Evolutionary conservation across 768 basidiomycete species (phyloP).

Genomic region (Suillus fuscotomentosus): DNA sequence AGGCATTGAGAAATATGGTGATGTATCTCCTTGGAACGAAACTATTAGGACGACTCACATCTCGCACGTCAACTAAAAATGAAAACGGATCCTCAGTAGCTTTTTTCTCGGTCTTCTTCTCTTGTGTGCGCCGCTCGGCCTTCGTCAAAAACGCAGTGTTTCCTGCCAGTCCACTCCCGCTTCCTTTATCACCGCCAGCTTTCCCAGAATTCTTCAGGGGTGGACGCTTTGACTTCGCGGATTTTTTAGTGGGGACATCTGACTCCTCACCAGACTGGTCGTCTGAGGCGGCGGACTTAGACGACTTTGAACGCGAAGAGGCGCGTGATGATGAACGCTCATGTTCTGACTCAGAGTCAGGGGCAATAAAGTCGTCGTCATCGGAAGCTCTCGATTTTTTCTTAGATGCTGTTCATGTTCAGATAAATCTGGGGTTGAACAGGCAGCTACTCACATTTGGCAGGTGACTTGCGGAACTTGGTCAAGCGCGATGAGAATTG

Average conservation of each 20-base stretch:
- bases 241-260: slow-evolving; percentile 33
- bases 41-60: slow-evolving; percentile 44
- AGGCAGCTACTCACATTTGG: slow-evolving; percentile 42
- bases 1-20: not conserved
- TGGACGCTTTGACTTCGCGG: slow-evolving; percentile 32
- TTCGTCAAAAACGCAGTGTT: slow-evolving; percentile 67
- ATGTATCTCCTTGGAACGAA: not conserved
- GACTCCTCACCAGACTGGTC: slow-evolving; percentile 44
- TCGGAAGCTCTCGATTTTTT: slow-evolving; percentile 40
- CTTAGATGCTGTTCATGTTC: slow-evolving; percentile 35
- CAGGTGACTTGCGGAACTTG: slow-evolving; percentile 64
- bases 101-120: slow-evolving; percentile 83
- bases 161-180: slow-evolving; percentile 22
- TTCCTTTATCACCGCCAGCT: slow-evolving; percentile 25
- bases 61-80: slow-evolving; percentile 70
- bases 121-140: slow-evolving; percentile 73
- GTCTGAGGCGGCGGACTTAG: slow-evolving; percentile 34
- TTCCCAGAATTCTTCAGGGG: slow-evolving; percentile 28
- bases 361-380: slow-evolving; percentile 72
- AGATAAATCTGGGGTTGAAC: slow-evolving; percentile 2
- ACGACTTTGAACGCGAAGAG: slow-evolving; percentile 39
- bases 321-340: slow-evolving; percentile 55
- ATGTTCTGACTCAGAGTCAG: slow-evolving; percentile 56
- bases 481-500: slow-evolving; percentile 61
- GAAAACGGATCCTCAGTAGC: slow-evolving; percentile 71